These are phyloP conservation scores for Hypoxylon trugodes DNA, from an alignment of 495 filamentous ascomycete species.

Conservation along the genomic window DNA sequence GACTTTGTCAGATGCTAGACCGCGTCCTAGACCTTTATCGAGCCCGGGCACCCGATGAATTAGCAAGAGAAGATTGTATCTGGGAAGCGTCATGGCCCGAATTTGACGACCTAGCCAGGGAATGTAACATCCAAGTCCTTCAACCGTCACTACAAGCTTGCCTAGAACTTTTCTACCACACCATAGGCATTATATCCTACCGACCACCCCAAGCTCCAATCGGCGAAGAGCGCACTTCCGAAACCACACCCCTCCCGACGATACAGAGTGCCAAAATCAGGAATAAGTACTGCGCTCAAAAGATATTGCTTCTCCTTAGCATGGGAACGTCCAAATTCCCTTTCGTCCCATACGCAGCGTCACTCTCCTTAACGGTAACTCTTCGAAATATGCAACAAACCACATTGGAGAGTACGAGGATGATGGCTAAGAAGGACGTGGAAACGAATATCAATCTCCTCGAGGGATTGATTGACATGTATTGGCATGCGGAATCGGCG, in stretches of 20 bases:
- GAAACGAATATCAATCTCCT: constrained; percentile 59
- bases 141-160: constrained; percentile 11
- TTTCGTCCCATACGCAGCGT: constrained; percentile 65
- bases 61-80: constrained; percentile 42
- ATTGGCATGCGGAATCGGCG: constrained; percentile 66
- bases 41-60: constrained; percentile 44
- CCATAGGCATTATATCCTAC: constrained; percentile 27
- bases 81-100: constrained; percentile 64
- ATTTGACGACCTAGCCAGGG: constrained; percentile 63
- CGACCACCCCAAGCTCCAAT: constrained; percentile 3
- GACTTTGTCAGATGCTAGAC: constrained; percentile 55
- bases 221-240: not conserved
- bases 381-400: constrained; percentile 66
- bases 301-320: constrained; percentile 8
- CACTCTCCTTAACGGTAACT: constrained; percentile 64
- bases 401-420: constrained; percentile 59
- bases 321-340: constrained; percentile 48
- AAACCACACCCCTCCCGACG: not conserved
- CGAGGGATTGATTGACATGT: constrained; percentile 55
- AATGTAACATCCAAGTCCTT: constrained; percentile 12
- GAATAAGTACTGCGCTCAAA: constrained; percentile 23
- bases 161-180: constrained; percentile 19
- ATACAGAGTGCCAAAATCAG: constrained; percentile 11
- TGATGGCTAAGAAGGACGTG: constrained; percentile 61
- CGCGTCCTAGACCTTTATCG: constrained; percentile 68